phyloP scores from a whole-genome alignment of 2,329 filamentous ascomycete genomes.

The Neofusicoccum cordaticola region DNA sequence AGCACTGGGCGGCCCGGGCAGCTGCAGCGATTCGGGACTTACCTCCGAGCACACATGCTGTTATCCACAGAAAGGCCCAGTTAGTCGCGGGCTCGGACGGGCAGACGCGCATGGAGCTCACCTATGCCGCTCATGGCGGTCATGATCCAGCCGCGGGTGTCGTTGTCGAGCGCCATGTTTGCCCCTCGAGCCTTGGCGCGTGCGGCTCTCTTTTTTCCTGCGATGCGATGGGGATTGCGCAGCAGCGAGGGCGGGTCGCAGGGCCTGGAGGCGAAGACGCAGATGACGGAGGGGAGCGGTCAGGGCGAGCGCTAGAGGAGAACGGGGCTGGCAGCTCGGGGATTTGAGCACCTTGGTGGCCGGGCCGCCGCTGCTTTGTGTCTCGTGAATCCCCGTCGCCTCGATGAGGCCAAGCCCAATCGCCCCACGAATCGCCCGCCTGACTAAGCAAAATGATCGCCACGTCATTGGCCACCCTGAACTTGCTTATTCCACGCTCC shows the following conservation, averaged over 20 bases:
- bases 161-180: constrained; percentile 38
- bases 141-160: constrained; percentile 93
- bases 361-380: background rate
- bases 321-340: background rate
- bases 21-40: constrained; percentile 15
- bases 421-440: background rate
- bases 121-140: constrained; percentile 74
- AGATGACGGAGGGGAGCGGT: background rate
- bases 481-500: background rate
- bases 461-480: background rate
- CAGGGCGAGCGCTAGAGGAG: background rate
- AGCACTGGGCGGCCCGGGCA: constrained; percentile 6
- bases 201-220: background rate
- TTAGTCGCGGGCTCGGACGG: background rate
- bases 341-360: constrained; percentile 17
- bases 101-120: constrained; percentile 33
- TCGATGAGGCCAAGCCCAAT: constrained; percentile 1
- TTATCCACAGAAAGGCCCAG: background rate
- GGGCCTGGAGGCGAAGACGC: background rate
- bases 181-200: constrained; percentile 5
- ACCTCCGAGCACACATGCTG: constrained; percentile 40
- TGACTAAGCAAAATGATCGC: background rate
- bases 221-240: background rate
- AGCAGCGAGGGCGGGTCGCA: background rate
- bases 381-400: background rate